Base-by-base conservation (phyloP, 1,139 yeast species). In the Geotrichum europaeum region DNA sequence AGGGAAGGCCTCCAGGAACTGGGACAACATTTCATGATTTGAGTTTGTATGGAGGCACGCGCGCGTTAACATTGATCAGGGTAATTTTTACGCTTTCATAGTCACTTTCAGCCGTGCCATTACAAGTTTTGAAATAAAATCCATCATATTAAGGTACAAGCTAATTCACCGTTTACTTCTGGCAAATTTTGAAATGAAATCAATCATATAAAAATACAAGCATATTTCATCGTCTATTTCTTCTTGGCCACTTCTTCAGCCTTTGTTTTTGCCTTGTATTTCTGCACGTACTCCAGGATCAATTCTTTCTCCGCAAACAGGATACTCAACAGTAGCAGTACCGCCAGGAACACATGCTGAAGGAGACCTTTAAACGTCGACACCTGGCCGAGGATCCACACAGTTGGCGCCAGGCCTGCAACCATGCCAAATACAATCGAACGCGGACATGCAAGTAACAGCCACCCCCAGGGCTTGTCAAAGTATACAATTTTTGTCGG, bases 391-490 rank as follows among this genome's bases (percentile, higher is more conserved):
- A 59, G 30, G 4, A 53, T 30, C 56, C 57, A 55, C 22, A 59
- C 61, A 24, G 50, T 36, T 18, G 61, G 61, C 15, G 58, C 55
- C 20, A 56, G 53, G 18, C 36, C 54, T 3, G 58, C 57, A 22
- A 55, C 43, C 25, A 54, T 50, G 18, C 56, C 59, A 47, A 59
- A 55, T 3, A 57, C 61, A 9, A 53, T 15, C 30, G 59, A 45
- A 18, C 55, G 58, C 7, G 61, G 61, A n/a, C 51, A 24, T 15
- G 59, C 57, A 15, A 50, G 55, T 5, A 49, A 43, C 9, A 59
- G 43, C 61, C 61, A 59, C 6, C 57, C 59, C 56, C 55, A 59
- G n/a, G 55, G 59, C 32, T 49, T 50, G 51, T 59, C 58, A 28
- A 43, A 34, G 28, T 55, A 55, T 25, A 36, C 54, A 9, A 22